Base-by-base conservation (phyloP, 306 rosid species). In the Macrotyloma uniflorum region DNA sequence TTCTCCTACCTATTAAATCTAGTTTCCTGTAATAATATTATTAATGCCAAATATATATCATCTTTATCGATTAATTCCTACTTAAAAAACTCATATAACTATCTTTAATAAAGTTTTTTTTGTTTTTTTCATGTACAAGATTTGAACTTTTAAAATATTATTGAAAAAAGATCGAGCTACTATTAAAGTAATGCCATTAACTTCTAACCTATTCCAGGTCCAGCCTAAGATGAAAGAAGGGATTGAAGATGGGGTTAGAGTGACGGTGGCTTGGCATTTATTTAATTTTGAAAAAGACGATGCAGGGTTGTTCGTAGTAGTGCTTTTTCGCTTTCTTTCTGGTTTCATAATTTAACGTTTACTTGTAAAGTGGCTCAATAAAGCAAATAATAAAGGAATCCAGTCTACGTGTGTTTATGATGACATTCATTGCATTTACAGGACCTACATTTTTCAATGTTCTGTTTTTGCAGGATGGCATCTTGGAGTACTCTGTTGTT, bases 381-480 rank as follows among this genome's bases (percentile, higher is more conserved):
- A 80, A 73, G 79, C 50, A 18, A 42, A 26, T 22, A 42, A 33
- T 42, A 69, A 78, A 78, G 62, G 70, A 69, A 47, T 59, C 16
- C 8, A n/a, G 33, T 70, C 54, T 70, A 70, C 23, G 77, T 79
- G 63, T 74, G 62, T 50, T 20, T 40, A 74, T 35, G 66, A 65
- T 40, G 51, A 42, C 51, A 64, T 72, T 72, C 79, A 40, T 65
- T 80, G 54, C 26, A 65, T 65, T 64, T 72, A 74, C 63, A 51
- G 28, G 74, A 61, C 61, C 59, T 63, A 50, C 13, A 13, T 16
- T 72, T 64, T 72, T 40, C 67, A 38, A 55, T 32, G 68, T 8
- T 28, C 16, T 53, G 22, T 18, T 51, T 67, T 77, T 35, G 5
- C 24, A 65, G 18, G 64, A 50, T 50, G 73, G 66, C 28, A 26